Base-by-base conservation (phyloP, 2,329 filamentous ascomycete species). In the Dendryphion nanum region DNA sequence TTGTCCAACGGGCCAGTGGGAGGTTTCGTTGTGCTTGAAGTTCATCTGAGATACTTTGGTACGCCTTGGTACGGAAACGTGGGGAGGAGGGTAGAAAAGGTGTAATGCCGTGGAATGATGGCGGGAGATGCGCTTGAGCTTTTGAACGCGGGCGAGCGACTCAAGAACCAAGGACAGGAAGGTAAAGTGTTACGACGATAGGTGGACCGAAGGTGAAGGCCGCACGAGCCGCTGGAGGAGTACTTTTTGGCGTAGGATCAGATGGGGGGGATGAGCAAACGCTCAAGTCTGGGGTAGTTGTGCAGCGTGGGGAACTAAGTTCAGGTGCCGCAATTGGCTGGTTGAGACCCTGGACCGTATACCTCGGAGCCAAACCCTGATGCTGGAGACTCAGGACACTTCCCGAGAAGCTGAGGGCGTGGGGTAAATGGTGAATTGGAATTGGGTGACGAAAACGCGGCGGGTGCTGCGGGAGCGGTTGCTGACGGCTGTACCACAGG, bases 1-100 rank as follows among this genome's bases (percentile, higher is more conserved):
- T 62, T 69, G 67, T 68, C 67, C 67, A 30, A 68, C 65, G 46
- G 67, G 67, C 67, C 67, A 71, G 55, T 67, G 63, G 44, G 62
- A 64, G 34, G 47, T 59, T n/a, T n/a, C n/a, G 46, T 64, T 44
- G 55, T 64, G 65, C 47, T 68, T 68, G 53, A 68, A 68, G 52
- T 68, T 67, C 66, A 68, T 67, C 39, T 61, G 62, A 55, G 52
- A 45, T 37, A 35, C 28, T 31, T n/a, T n/a, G n/a, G n/a, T n/a
- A n/a, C n/a, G n/a, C n/a, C n/a, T n/a, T 38, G 35, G 13, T 17
- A 20, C 7, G 21, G 12, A 5, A 21, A 10, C 6, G 18, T 28
- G 21, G 28, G 29, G 39, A 33, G 26, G 33, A 30, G 37, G 33
- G 37, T 36, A 28, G 38, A 35, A 33, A 21, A 24, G 40, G 40